phyloP scores from a whole-genome alignment of 2,329 filamentous ascomycete genomes.

The Helotiales sp. region DNA sequence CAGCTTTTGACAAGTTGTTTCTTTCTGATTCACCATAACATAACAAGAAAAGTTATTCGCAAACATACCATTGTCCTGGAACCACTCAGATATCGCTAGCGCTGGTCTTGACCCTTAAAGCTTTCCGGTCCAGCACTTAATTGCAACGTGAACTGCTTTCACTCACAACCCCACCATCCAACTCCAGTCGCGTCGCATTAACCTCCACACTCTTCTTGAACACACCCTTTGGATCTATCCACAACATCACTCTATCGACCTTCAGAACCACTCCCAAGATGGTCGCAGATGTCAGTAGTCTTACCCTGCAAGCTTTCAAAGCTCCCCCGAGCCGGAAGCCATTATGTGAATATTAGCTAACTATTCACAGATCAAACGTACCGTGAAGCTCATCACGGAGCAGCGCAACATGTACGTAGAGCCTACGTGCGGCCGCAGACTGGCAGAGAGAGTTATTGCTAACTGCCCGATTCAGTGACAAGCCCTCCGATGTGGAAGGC shows the following conservation, averaged over 20 bases:
- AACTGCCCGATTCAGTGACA: constrained; percentile 60
- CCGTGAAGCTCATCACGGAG: constrained; percentile 90
- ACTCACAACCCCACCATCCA: constrained; percentile 8
- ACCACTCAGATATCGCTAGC: neutral
- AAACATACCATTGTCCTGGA: neutral
- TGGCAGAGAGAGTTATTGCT: neutral
- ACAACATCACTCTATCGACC: constrained; percentile 11
- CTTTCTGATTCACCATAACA: neutral
- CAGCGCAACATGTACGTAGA: constrained; percentile 68
- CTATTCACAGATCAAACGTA: constrained; percentile 70
- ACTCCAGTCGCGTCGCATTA: constrained; percentile 22
- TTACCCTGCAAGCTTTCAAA: neutral
- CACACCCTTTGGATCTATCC: neutral
- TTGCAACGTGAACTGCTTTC: neutral
- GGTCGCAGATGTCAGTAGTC: constrained; percentile 42
- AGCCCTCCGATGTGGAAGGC: constrained; percentile 80
- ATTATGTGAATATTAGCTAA: constrained; percentile 21
- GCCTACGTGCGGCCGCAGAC: neutral
- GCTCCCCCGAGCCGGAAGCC: neutral
- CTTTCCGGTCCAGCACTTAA: neutral
- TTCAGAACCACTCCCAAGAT: constrained; percentile 34
- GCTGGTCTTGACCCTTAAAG: neutral
- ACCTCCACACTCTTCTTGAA: neutral
- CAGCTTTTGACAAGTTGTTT: neutral
- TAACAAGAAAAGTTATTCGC: neutral